These are phyloP conservation scores for Ophiocytium majus DNA, from an alignment of 352 stramenopile genomes.

Conservation along the genomic window DNA sequence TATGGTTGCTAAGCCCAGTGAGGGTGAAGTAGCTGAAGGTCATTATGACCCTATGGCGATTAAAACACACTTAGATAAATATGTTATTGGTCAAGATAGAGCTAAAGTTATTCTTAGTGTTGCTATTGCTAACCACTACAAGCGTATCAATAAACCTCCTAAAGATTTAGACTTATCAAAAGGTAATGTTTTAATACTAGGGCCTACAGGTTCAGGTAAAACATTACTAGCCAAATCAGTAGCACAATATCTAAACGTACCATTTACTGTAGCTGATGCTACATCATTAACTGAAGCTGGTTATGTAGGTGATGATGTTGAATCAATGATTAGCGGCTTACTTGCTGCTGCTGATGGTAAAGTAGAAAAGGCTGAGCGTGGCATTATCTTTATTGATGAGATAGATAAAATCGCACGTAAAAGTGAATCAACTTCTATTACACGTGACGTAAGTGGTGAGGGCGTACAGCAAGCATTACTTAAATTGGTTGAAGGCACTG, in stretches of 20 bases:
- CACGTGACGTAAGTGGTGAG: conserved; percentile 93
- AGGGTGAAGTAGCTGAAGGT: no score
- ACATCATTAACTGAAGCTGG: conserved; percentile 93
- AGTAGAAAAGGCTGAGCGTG: conserved; percentile 84
- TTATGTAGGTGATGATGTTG: conserved; percentile 96
- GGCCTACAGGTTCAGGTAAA: no score
- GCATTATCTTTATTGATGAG: conserved; percentile 97
- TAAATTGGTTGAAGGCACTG: conserved; percentile 94
- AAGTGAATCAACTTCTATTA: conserved; percentile 81
- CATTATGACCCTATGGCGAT: no score
- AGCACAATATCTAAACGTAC: conserved; percentile 87
- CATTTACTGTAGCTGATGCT: conserved; percentile 91
- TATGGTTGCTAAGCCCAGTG: no score
- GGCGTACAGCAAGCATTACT: conserved; percentile 95
- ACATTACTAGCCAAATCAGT: conserved; percentile 92
- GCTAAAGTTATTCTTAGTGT: no score
- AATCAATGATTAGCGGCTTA: conserved; percentile 93
- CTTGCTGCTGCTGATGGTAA: conserved; percentile 92
- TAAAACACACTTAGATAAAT: no score
- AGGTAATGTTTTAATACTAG: no score
- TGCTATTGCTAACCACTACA: no score
- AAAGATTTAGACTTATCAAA: no score
- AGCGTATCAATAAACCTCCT: no score
- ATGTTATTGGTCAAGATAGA: no score
- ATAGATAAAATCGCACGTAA: conserved; percentile 80